Percentiles rank a stretch among this genome's conserved stretches.
Conservation (phyloP, 345 rosid genomes). For the Citrus sp. region DNA sequence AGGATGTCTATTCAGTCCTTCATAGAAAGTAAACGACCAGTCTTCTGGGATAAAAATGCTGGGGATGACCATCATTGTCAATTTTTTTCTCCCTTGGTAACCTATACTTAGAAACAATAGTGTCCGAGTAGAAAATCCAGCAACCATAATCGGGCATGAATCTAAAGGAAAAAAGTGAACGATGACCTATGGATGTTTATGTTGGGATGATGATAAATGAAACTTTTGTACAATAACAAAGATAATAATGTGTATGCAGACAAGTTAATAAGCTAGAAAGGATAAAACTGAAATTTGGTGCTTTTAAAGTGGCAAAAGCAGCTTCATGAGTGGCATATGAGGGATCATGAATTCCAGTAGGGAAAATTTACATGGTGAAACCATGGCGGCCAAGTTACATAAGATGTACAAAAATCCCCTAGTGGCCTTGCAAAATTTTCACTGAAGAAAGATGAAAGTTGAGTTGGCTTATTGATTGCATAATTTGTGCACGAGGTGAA, state of each 20-base stretch:
- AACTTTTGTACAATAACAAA: too few species aligned
- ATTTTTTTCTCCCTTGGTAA: slow-evolving; percentile 65
- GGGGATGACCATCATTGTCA: slow-evolving; percentile 94
- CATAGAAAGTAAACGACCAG: slow-evolving; percentile 96
- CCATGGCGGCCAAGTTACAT: neutral
- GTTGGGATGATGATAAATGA: too few species aligned
- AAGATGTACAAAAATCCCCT: neutral
- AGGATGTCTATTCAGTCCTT: slow-evolving; percentile 92
- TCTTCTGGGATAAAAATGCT: slow-evolving; percentile 93
- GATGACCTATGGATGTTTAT: too few species aligned
- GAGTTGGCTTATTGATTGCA: neutral
- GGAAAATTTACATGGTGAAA: neutral
- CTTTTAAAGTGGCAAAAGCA: neutral
- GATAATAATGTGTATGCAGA: too few species aligned
- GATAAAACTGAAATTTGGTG: neutral
- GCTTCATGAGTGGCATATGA: neutral
- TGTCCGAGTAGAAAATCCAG: neutral
- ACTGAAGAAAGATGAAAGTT: neutral
- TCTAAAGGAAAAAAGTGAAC: neutral
- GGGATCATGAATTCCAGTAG: neutral
- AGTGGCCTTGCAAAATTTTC: neutral
- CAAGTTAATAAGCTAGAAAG: too few species aligned
- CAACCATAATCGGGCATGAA: too few species aligned
- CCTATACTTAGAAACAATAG: slow-evolving; percentile 37
- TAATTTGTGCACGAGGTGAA: neutral